phyloP scores from a whole-genome alignment of 2,329 filamentous ascomycete species.

The Xylaria sp. region DNA sequence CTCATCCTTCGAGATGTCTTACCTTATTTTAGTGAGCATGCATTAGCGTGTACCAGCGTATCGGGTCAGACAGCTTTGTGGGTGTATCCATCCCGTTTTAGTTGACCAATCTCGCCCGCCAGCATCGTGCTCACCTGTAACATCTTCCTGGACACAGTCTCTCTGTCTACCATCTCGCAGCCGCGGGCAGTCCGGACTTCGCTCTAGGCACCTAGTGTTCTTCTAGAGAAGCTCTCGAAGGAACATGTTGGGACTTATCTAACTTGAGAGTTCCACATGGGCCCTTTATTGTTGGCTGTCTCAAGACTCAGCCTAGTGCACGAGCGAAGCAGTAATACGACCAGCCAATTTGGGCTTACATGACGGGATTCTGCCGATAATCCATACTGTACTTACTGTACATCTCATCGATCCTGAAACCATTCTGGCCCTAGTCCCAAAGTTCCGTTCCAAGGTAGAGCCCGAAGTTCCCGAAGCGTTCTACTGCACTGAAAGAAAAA shows the following conservation, averaged over 20 bases:
- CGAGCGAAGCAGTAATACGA: neutral
- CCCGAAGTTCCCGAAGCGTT: slow-evolving; percentile 12
- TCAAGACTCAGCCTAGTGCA: no score
- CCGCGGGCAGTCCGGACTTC: slow-evolving; percentile 9
- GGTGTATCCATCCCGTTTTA: slow-evolving; percentile 35
- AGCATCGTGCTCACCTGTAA: slow-evolving; percentile 10
- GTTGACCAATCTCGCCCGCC: slow-evolving; percentile 11
- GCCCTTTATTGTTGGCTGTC: no score
- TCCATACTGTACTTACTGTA: slow-evolving; percentile 17
- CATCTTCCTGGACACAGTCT: no score
- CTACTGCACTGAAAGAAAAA: neutral
- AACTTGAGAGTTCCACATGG: no score
- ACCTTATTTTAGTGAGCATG: slow-evolving; percentile 42
- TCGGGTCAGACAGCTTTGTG: slow-evolving; percentile 39
- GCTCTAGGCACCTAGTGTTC: slow-evolving; percentile 15
- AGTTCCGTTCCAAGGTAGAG: neutral
- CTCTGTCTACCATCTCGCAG: no score
- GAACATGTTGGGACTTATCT: slow-evolving; percentile 1
- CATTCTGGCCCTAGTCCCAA: neutral
- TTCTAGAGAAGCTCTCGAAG: slow-evolving; percentile 7
- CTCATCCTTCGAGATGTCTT: slow-evolving; percentile 37
- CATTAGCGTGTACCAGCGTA: slow-evolving; percentile 45
- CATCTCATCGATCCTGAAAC: neutral
- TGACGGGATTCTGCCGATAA: no score
- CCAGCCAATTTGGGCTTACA: slow-evolving; percentile 10